phyloP scores from a whole-genome alignment of 2,329 filamentous ascomycete species.

The Pseudocercospora pini-densiflorae region DNA sequence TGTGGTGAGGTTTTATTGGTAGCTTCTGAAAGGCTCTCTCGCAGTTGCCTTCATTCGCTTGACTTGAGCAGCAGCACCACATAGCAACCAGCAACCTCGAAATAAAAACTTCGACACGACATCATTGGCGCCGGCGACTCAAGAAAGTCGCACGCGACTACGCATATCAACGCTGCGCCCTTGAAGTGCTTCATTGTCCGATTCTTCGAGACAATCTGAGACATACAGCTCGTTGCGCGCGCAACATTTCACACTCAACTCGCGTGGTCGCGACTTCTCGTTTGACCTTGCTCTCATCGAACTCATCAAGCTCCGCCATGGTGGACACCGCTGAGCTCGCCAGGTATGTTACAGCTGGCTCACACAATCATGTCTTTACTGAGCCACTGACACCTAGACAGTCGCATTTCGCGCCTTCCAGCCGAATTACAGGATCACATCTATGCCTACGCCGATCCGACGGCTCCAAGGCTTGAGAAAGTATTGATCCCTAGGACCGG shows the following conservation, averaged over 20 bases:
- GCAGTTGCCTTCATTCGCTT: background rate
- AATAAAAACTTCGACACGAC: background rate
- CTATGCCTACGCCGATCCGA: background rate
- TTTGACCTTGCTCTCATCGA: background rate
- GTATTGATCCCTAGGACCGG: background rate
- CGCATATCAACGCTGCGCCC: background rate
- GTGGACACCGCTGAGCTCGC: background rate
- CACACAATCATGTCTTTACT: too few relatives aligned
- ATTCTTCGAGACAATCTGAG: background rate
- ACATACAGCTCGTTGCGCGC: background rate
- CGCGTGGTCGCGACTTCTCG: background rate
- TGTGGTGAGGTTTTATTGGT: background rate
- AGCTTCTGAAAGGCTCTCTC: background rate
- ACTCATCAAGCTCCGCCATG: background rate
- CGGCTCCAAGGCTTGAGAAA: background rate
- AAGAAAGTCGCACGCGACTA: background rate
- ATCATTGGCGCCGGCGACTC: background rate
- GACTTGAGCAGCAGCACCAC: background rate
- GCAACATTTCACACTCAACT: background rate
- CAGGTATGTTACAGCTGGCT: too few relatives aligned
- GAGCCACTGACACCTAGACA: background rate
- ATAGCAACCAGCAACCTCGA: background rate
- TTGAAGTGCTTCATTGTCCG: background rate
- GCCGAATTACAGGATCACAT: background rate
- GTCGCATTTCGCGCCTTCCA: background rate